A percentile compares a stretch with the other conserved stretches of the same genome.
phyloP scores from a whole-genome alignment of 2,329 filamentous ascomycete genomes.

The Xylaria sp. region DNA sequence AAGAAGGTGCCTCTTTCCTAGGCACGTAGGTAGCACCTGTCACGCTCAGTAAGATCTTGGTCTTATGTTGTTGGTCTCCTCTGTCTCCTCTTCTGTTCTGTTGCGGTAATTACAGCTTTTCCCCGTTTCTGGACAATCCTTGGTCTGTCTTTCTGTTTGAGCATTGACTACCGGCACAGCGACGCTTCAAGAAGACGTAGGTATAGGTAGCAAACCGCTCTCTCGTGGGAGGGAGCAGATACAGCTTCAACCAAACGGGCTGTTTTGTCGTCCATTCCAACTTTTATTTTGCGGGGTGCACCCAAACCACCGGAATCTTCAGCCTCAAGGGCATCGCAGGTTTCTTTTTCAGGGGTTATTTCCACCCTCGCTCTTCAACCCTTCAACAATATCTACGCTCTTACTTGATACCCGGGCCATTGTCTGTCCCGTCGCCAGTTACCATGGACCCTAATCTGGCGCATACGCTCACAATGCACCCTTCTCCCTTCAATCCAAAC shows the following conservation, averaged over 20 bases:
- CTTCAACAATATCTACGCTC: not conserved
- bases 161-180: constrained; percentile 11
- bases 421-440: not conserved
- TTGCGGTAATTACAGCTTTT: not conserved
- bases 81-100: not conserved
- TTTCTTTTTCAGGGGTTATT: not conserved
- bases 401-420: not conserved
- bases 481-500: constrained; percentile 54
- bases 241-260: not conserved
- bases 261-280: not conserved
- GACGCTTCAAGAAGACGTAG: not conserved
- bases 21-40: not conserved
- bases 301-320: not conserved
- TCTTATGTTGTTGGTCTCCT: not conserved
- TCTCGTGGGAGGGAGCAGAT: not conserved
- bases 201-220: not conserved
- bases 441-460: constrained; percentile 57
- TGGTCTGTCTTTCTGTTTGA: not conserved
- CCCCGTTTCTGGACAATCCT: not conserved
- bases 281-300: constrained; percentile 9
- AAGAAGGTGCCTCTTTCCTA: not conserved
- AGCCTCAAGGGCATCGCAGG: not conserved
- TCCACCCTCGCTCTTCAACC: not conserved
- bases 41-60: constrained; percentile 1
- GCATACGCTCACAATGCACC: constrained; percentile 57